A percentile compares a stretch with the other conserved stretches of the same genome.
Conservation (phyloP, 2,329 filamentous ascomycete species). For the Phoma herbarum region DNA sequence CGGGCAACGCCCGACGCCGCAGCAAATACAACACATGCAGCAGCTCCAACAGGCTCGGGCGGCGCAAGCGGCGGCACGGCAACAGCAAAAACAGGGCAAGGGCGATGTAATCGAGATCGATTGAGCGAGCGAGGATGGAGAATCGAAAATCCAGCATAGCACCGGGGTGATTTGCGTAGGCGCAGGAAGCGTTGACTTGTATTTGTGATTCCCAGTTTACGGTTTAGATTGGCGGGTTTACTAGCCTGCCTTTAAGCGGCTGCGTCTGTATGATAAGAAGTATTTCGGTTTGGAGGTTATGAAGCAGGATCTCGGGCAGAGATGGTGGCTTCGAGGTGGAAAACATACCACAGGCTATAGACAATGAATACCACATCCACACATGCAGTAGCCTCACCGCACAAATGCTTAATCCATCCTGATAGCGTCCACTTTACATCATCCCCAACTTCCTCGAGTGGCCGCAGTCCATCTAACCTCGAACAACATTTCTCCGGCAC, state of each 20-base stretch:
- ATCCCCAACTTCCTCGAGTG: too few species aligned
- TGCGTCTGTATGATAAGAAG: conserved; percentile 2
- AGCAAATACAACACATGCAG: conserved; percentile 20
- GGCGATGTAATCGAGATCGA: conserved; percentile 39
- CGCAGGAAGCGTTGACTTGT: not conserved
- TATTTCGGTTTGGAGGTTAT: not conserved
- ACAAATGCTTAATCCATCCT: too few species aligned
- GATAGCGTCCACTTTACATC: too few species aligned
- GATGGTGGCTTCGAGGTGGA: not conserved
- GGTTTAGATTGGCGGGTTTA: conserved; percentile 4
- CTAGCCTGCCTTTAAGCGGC: not conserved
- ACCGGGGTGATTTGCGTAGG: not conserved
- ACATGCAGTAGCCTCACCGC: too few species aligned
- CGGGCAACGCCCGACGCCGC: conserved; percentile 12
- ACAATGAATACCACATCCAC: not conserved
- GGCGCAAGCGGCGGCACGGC: conserved; percentile 7
- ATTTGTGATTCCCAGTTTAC: conserved; percentile 13
- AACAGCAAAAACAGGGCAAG: conserved; percentile 11
- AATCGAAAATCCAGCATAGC: conserved; percentile 6
- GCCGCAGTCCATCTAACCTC: too few species aligned
- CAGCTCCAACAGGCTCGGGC: conserved; percentile 21
- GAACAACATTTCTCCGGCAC: too few species aligned
- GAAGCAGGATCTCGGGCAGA: not conserved
- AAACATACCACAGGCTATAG: not conserved
- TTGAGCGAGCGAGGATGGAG: conserved; percentile 9